Base-by-base conservation (phyloP, 345 rosid genomes). In the Streptanthus diversifolius region DNA sequence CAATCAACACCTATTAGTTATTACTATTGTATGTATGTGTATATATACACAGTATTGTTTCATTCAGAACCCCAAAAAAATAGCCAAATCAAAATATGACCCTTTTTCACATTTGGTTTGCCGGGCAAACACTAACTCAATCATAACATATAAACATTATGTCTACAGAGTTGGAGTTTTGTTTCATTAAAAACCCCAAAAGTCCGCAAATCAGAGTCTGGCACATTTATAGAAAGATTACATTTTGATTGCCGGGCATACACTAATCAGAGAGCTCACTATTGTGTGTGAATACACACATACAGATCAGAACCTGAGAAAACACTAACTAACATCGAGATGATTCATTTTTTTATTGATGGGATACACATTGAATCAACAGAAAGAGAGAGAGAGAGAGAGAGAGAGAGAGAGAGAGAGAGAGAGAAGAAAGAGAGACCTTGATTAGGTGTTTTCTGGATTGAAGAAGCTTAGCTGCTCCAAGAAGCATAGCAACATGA, bases 401-500 rank as follows among this genome's bases (percentile, higher is more conserved):
- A 63, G 56, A 63, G 6, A 61, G 63, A 87, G n/a, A 48, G 5
- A 7, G 3, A 41, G 17, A 40, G 44, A 40, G 44, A 41, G 22
- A 62, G 24, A 60, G 22, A 51, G 63, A 63, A 60, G 22, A 51
- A 55, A 63, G 56, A 63, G 6, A 61, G 63, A 87, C 92, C 91
- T 87, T 85, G 52, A 87, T 37, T 21, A 66, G 57, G 37, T 85
- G 73, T 68, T 44, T 81, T 19, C 70, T 85, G 10, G 63, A 63
- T 10, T 83, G 84, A 47, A 88, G 90, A 71, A 87, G 80, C 68
- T 82, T 88, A 58, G 97, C 92, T 17, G 95, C 95, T 30, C 89
- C 97, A 47, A 88, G 89, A 18, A 90, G 82, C 90, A 87, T 87
- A 45, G 95, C 85, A 5, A 85, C 90, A 61, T 90, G 92, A 76